These are phyloP conservation scores for Aspergillus felis DNA, from an alignment of 2,329 filamentous ascomycete genomes.

Conservation along the genomic window DNA sequence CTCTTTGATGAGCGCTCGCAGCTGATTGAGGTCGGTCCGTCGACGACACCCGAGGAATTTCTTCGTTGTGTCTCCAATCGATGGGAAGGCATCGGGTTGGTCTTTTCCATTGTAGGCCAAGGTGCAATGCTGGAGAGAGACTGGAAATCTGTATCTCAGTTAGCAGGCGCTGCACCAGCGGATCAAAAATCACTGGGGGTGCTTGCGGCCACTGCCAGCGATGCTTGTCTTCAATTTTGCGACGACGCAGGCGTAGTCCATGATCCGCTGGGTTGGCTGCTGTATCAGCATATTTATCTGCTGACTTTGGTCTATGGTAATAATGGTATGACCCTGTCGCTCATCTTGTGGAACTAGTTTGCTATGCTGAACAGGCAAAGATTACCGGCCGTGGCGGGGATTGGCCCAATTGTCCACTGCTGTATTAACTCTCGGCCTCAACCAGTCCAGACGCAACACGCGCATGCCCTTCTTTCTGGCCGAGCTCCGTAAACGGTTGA, in stretches of 20 bases:
- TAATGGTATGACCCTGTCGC: constrained; percentile 7
- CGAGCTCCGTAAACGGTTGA: too few species aligned
- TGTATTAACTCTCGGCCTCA: constrained; percentile 43
- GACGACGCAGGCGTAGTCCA: constrained; percentile 20
- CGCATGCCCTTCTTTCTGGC: background rate
- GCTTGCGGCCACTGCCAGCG: constrained; percentile 20
- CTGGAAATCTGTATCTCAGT: constrained; percentile 1
- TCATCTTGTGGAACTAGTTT: background rate
- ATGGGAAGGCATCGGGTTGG: constrained; percentile 22
- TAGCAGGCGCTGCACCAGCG: constrained; percentile 4
- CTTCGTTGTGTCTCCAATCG: constrained; percentile 10
- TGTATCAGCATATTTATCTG: constrained; percentile 18
- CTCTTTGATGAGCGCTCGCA: constrained; percentile 18
- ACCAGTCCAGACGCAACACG: constrained; percentile 29
- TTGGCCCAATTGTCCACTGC: constrained; percentile 44
- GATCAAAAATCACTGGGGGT: constrained; percentile 9
- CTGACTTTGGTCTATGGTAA: constrained; percentile 23
- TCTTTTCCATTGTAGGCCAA: constrained; percentile 18
- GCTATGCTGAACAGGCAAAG: constrained; percentile 19
- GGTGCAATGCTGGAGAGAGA: constrained; percentile 9
- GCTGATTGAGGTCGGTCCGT: constrained; percentile 9
- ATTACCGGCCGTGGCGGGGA: constrained; percentile 43
- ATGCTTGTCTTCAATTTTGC: constrained; percentile 26
- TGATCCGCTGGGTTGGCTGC: constrained; percentile 27
- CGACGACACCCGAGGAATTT: constrained; percentile 20